phyloP scores from a whole-genome alignment of 192 early-diverging fungal genomes.

The Coemansia sp. region DNA sequence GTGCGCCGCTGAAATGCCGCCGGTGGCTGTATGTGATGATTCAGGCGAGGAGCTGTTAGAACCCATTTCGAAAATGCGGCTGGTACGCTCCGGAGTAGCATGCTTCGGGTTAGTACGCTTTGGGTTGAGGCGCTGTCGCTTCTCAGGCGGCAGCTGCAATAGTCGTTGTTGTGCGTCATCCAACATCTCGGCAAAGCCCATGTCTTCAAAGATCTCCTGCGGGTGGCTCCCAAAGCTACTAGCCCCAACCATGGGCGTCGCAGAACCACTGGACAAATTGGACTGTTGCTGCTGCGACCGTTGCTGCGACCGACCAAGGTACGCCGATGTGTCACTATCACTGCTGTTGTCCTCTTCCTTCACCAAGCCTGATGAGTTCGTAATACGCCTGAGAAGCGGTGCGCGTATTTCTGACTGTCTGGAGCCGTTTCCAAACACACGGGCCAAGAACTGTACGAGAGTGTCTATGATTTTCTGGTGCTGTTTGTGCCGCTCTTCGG shows the following conservation, averaged over 20 bases:
- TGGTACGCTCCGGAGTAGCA: not conserved
- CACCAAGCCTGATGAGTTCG: not conserved
- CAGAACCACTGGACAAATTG: not conserved
- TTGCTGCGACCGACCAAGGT: not conserved
- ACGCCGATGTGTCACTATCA: not conserved
- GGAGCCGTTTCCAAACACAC: constrained; percentile 70
- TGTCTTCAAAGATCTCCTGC: constrained; percentile 32
- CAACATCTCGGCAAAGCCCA: constrained; percentile 35
- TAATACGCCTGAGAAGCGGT: constrained; percentile 46
- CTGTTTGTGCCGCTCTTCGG: constrained; percentile 77
- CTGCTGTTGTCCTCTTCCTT: not conserved
- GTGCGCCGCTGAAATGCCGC: not conserved
- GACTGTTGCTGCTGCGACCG: constrained; percentile 10
- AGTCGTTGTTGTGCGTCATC: not conserved
- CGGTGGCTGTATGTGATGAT: not conserved
- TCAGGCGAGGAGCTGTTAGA: constrained; percentile 14
- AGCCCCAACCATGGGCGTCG: not conserved
- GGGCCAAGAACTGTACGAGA: constrained; percentile 88
- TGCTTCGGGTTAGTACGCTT: not conserved
- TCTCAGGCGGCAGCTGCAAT: constrained; percentile 28
- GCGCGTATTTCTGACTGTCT: constrained; percentile 37
- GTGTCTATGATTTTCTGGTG: constrained; percentile 95
- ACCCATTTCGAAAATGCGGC: constrained; percentile 22
- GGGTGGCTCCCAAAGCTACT: not conserved
- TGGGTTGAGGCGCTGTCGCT: constrained; percentile 17